Conservation (phyloP, 441 rosid genomes). For the Mallotus repandus region DNA sequence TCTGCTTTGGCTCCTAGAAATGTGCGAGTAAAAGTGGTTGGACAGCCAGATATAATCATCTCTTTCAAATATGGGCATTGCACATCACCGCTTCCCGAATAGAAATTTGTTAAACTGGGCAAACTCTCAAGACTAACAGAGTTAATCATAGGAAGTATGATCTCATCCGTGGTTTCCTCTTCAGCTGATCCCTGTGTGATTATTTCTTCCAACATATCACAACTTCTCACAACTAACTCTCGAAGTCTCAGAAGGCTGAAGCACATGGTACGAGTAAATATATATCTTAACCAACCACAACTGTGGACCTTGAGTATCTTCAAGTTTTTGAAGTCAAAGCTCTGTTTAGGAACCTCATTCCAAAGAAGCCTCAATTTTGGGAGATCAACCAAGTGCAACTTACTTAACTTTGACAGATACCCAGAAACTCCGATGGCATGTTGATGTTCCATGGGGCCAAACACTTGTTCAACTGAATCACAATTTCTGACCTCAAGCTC, state of each 20-base stretch:
- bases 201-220: conserved; percentile 14
- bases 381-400: too few relatives aligned
- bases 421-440: too few relatives aligned
- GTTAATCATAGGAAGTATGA: conserved; percentile 6
- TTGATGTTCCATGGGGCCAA: too few relatives aligned
- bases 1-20: not conserved
- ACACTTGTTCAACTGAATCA: too few relatives aligned
- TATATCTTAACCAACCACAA: conserved; percentile 25
- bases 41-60: not conserved
- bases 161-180: not conserved
- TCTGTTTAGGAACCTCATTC: not conserved
- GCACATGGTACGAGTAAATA: conserved; percentile 20
- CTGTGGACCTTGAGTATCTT: conserved; percentile 8
- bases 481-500: too few relatives aligned
- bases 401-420: too few relatives aligned
- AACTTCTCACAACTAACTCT: conserved; percentile 17
- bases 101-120: conserved; percentile 13
- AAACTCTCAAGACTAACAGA: not conserved
- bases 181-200: conserved; percentile 1
- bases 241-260: conserved; percentile 13
- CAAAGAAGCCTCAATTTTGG: too few relatives aligned
- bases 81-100: conserved; percentile 4
- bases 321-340: conserved; percentile 13
- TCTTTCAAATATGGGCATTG: not conserved
- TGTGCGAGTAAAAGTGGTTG: not conserved